Evolutionary conservation across 2,329 filamentous ascomycete species (phyloP), one percentile per base, ranked within the genome.

Genomic region (Nannizziopsis arthrosporioides): DNA sequence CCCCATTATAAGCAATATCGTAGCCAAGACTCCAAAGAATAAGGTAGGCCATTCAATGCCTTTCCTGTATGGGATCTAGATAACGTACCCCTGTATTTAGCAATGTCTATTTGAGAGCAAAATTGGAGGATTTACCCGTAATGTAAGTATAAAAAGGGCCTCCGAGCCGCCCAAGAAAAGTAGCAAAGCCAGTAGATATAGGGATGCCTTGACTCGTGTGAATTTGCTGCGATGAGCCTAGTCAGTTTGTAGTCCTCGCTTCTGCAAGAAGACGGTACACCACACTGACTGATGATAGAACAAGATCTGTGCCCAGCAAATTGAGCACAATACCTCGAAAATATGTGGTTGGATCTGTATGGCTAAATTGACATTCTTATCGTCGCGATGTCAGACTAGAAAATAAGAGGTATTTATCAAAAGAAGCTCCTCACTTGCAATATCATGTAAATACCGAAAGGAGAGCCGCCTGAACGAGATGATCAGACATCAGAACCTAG

Each of bases 1-100:
- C 0, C 80, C 80, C 1, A 65, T 59, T 2, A 71, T 72, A 5
- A 82, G 68, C 5, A 82, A 66, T 8, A 81, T 63, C 2, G 76
- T 71, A 1, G 78, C 77, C 22, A 77, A 59, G 18, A 80, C 69
- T 5, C 79, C 80, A 39, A 82, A 68, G 2, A 77, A 63, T 22
- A 75, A 62, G 47, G 77, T 68, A 0, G 78, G 76, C 59, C 71
- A 75, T 31, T 70, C 66, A 14, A 76, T 67, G 0, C 78, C 78
- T 12, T 64, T 64, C 5, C 66, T 60, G 52, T 81, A 80, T 1
- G 77, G 67, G 1, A 74, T 74, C 72, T 77, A 51, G 4, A 31
- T 19, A 31, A n/a, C n/a, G n/a, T n/a, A n/a, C n/a, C n/a, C 22
- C n/a, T 14, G 15, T 22, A 39, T 37, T n/a, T 12, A 35, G 18